Evolutionary conservation across 1,284 basidiomycete species (phyloP), one percentile per base, ranked within the genome.

Genomic region (Cutaneotrichosporon cutaneum): DNA sequence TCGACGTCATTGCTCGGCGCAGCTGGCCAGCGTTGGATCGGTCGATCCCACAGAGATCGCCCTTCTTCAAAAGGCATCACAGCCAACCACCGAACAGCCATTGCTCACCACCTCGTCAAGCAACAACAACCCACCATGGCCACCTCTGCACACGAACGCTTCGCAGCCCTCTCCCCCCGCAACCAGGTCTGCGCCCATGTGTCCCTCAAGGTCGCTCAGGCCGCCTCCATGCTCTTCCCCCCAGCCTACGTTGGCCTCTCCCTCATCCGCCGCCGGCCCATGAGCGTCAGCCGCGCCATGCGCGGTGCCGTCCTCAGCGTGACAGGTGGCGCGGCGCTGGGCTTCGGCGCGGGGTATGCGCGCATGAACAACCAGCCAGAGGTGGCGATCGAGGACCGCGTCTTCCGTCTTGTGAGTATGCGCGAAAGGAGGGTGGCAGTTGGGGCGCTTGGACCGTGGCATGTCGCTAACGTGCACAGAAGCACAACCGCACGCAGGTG

Each of bases 241-340:
- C 77, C 77, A 4, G 59, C 70, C n/a, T 77, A 74, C 67, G 52
- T 79, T 54, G 42, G 74, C 32, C 55, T 70, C 6, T 56, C 67
- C 1, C 59, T 75, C 13, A 58, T 71, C 24, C 64, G 69, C 18
- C 62, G 70, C 26, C 58, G 66, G 8, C 70, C 68, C 11, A 73
- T 78, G 64, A 74, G 72, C 14, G 57, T 79, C 24, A 45, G 64
- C 18, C 54, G 71, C 9, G 54, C 74, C 35, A 69, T 78, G 67
- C 42, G 68, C 13, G 58, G 58, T 9, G 63, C 68, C 10, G 69
- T 68, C 8, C 35, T 27, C 22, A 57, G 60, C 4, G 65, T 68
- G 4, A 52, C 65, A 4, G 61, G 68, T 1, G 74, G 74, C 26
- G 70, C 64, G 2, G 66, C 56, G 0, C 45, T 68, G 0, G 72